phyloP scores from a whole-genome alignment of 2,329 filamentous ascomycete genomes.

The Dryadomyces quercivorus region DNA sequence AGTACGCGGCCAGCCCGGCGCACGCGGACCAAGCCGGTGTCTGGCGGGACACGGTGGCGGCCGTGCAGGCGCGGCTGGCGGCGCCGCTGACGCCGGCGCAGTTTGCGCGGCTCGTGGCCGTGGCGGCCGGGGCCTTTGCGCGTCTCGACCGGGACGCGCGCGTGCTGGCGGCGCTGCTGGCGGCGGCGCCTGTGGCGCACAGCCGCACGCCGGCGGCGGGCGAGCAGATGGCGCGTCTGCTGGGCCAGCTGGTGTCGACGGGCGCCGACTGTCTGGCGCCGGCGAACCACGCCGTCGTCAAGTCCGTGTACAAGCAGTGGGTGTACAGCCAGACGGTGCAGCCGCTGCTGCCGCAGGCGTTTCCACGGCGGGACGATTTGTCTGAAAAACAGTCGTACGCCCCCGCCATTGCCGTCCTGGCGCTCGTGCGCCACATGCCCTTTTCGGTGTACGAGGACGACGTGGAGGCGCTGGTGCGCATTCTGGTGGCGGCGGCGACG shows the following conservation, averaged over 20 bases:
- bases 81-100: conserved; percentile 4
- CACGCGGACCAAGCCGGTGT: conserved; percentile 17
- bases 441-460: conserved; percentile 42
- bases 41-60: conserved; percentile 9
- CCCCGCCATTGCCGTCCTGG: conserved; percentile 34
- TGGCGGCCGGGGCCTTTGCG: conserved; percentile 18
- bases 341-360: conserved; percentile 31
- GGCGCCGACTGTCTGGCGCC: conserved; percentile 23
- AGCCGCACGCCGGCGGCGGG: conserved; percentile 14
- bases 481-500: conserved; percentile 34
- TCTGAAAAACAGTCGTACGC: conserved; percentile 15
- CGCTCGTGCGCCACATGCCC: conserved; percentile 35
- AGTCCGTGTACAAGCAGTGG: conserved; percentile 32
- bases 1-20: conserved; percentile 9
- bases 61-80: conserved; percentile 3
- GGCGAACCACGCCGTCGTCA: conserved; percentile 29
- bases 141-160: conserved; percentile 24
- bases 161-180: conserved; percentile 13
- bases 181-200: conserved; percentile 14
- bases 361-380: conserved; percentile 16
- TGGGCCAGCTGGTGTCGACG: conserved; percentile 28
- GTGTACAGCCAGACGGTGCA: conserved; percentile 33
- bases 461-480: conserved; percentile 29
- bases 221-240: conserved; percentile 26
- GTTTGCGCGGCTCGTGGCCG: conserved; percentile 16